Evolutionary conservation across 2,329 filamentous ascomycete species (phyloP), one percentile per base, ranked within the genome.

Genomic region (Ceratocystis alfenasii): DNA sequence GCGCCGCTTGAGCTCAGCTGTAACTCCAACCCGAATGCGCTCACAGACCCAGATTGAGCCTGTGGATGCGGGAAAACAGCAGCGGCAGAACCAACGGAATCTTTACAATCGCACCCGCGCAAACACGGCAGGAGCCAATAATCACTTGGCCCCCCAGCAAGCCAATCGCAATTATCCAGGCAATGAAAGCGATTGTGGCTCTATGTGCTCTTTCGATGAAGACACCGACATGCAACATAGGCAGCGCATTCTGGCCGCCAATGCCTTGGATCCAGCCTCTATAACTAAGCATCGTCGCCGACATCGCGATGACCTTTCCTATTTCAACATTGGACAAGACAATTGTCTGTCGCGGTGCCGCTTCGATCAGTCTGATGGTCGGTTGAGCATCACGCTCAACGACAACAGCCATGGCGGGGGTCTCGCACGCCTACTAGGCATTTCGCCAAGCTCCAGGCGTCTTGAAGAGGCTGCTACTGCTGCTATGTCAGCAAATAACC

Each of bases 401-500:
- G 87, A 91, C 72, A 86, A 83, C 1, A 81, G 81, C 66, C 84
- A 87, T 69, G 85, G 78, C 1, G 88, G 88, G 10, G 90, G 89
- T 70, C 77, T 91, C 30, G 87, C 87, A 5, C 61, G 64, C 8
- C 48, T 67, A 12, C n/a, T 67, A 17, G 63, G 63, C n/a, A 44
- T 67, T n/a, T n/a, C 7, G 5, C 15, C 28, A 36, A 59, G 55
- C 30, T 59, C 55, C 10, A 28, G 28, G 5, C 28, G 25, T 30
- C 28, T 59, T 3, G 55, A 36, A 25, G 55, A 36, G 33, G 55
- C 12, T 59, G 15, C 55, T 20, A 28, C 55, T 30, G 48, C 25
- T 53, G 20, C 28, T 8, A 44, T 12, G 50, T 20, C 20, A 33
- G 3, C 17, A 33, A 45, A 63, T 50, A 36, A 8, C 15, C 20